phyloP scores from a whole-genome alignment of 208 protist genomes.

The Wallacemonas collosoma region DNA sequence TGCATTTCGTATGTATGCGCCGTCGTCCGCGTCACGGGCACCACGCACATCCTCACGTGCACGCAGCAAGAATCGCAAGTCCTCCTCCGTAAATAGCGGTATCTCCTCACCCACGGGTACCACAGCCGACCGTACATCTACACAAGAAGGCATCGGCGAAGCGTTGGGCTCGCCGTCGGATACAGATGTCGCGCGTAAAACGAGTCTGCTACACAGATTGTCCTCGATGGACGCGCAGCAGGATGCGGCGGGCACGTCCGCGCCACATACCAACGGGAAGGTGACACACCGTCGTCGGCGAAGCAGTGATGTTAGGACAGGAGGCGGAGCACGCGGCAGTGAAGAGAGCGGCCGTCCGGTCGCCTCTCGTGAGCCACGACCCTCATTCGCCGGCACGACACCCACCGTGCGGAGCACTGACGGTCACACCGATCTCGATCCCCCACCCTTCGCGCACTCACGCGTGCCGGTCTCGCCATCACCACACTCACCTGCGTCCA shows the following conservation, averaged over 20 bases:
- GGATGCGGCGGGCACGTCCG: no score
- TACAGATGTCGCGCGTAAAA: no score
- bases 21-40: not conserved
- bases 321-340: not conserved
- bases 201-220: no score
- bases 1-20: constrained; percentile 16
- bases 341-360: not conserved
- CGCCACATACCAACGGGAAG: not conserved
- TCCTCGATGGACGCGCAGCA: no score
- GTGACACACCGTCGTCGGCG: not conserved
- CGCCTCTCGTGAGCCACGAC: not conserved
- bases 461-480: not conserved
- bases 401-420: not conserved
- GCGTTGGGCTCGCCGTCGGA: no score
- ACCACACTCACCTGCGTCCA: not conserved
- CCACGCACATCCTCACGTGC: not conserved
- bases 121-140: not conserved
- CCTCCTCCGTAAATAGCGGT: constrained; percentile 1
- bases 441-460: not conserved
- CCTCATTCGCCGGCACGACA: not conserved
- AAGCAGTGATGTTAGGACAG: not conserved
- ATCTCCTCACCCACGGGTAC: not conserved
- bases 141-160: no score
- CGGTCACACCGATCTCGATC: no score
- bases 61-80: constrained; percentile 1